Base-by-base conservation (phyloP, 1,284 basidiomycete species). In the Sporisorium exsertum region DNA sequence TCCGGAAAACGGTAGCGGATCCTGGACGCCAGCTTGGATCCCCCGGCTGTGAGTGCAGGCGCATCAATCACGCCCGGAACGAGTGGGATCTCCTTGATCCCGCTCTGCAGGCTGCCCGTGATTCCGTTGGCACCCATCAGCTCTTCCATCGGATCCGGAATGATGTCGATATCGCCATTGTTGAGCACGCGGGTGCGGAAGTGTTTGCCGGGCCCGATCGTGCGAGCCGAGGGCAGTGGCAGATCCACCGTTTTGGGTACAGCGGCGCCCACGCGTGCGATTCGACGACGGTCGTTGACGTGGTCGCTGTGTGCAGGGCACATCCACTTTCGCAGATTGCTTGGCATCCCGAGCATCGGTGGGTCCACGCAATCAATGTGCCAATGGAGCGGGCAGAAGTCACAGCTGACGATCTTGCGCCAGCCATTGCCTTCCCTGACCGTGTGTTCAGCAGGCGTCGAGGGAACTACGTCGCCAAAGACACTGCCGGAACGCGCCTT, bases 311-410 rank as follows among this genome's bases (percentile, higher is more conserved):
- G 96, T 81, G 95, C 94, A 2, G 97, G 97, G 87, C 96, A 99
- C 94, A 96, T 97, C 96, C 97, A 99, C 86, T 95, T 97, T 87
- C 92, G 92, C 74, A 90, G 91, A 63, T 92, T 90, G 27, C 92
- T 89, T 4, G 97, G 97, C 90, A 98, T 92, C 50, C 89, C 89
- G 22, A 92, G 88, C 78, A 97, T 87, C 2, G 97, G 96, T 20
- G 96, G 97, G 79, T 93, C 91, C 35, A 99, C 88, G 83, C 96
- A 99, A 85, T 99, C 96, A 61, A 98, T 89, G 86, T 99, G 96
- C 94, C 96, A 99, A 86, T 96, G 93, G 62, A 96, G 89, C 64
- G 90, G 89, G 87, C 97, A 99, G 84, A 95, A 95, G 87, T 99
- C 97, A 86, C 96, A 99, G 37, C 94, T 93, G 71, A 97, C 88